Evolutionary conservation across 1,284 basidiomycete genomes (phyloP), one percentile per base, ranked within the genome.

Genomic region (Puccinia horiana): DNA sequence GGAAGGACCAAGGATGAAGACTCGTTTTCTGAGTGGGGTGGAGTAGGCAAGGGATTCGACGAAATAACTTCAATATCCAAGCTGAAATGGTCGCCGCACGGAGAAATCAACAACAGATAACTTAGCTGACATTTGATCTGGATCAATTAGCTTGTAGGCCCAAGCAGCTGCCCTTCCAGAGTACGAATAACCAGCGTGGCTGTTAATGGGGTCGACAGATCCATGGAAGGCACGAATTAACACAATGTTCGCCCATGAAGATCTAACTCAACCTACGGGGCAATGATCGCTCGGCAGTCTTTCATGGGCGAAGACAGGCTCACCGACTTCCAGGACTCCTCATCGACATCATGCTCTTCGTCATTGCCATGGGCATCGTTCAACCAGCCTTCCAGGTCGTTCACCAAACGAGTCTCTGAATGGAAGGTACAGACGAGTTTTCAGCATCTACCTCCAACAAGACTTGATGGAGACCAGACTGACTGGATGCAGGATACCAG

Each of bases 151-250:
- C 85, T 91, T 92, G 87, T 99, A 99, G 0, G 96, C 96, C 93
- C 94, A 98, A 0, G 95, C 97, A 0, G 97, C 96, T 1, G 95
- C 90, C 8, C 92, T 92, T 35, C 97, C 97, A 81, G 95, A 98
- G 87, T 98, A 99, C 1, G 92, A 90, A 87, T 96, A 98, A 4
- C 97, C 97, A 0, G 97, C 97, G 87, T 99, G 97, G 3, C 95
- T 96, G 85, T 23, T 44, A 14, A 83, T 79, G 2, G 56, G 61
- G 70, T 42, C 14, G 47, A 79, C 54, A 49, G 81, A 56, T 82
- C 26, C n/a, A n/a, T n/a, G n/a, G 54, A 83, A 72, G 82, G 37
- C 14, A 73, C 52, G 61, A 40, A 61, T 16, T 12, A 29, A 49
- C 47, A 54, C 16, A 29, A 20, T 32, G 47, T 6, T 32, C 56